Percentiles rank a stretch among this genome's conserved stretches.
Conservation (phyloP, 495 filamentous ascomycete genomes). For the Immersiella caudata region DNA sequence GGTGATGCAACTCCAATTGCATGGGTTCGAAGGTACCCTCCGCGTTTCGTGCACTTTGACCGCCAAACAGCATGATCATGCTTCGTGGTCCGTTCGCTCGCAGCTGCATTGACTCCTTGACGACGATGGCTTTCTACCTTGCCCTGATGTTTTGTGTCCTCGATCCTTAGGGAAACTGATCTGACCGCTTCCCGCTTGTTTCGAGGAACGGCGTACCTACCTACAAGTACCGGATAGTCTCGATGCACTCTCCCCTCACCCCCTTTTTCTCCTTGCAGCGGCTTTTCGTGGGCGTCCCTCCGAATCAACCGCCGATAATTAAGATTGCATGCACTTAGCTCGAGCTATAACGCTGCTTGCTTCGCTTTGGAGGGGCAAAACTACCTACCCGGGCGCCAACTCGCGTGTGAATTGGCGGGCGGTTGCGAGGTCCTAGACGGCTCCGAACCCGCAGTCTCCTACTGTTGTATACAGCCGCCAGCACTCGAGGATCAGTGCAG, state of each 20-base stretch:
- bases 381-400: background rate
- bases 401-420: background rate
- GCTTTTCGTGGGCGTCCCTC: background rate
- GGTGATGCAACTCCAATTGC: background rate
- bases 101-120: constrained; percentile 2
- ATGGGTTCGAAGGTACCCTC: background rate
- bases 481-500: background rate
- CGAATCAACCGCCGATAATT: constrained; percentile 17
- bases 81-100: background rate
- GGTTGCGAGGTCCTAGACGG: background rate
- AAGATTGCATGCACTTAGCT: constrained; percentile 14
- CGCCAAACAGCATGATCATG: background rate
- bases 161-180: background rate
- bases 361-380: background rate
- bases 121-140: background rate
- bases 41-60: background rate
- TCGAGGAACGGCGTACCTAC: background rate
- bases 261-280: background rate
- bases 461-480: constrained; percentile 6
- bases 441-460: background rate
- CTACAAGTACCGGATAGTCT: background rate
- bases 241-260: constrained; percentile 1
- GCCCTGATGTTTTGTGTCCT: background rate
- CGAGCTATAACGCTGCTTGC: background rate
- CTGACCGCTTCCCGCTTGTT: background rate